Percentiles rank a stretch among this genome's conserved stretches.
Conservation (phyloP, 345 rosid species). For the Dipteronia dyeriana region DNA sequence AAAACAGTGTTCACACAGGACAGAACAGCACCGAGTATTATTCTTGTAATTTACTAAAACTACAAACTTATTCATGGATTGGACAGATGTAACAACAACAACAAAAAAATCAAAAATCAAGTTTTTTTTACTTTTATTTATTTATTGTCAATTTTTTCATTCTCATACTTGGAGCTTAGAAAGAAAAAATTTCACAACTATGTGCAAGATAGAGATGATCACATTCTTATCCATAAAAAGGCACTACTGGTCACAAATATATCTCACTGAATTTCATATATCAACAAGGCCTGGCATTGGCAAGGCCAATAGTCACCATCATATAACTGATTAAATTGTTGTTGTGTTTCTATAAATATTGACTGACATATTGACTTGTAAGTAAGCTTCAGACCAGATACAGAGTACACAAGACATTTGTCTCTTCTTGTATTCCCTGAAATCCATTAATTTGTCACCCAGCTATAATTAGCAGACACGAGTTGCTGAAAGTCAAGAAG, state of each 20-base stretch:
- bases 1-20: not conserved
- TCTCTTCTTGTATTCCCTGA: not conserved
- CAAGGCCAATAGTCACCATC: not conserved
- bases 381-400: not conserved
- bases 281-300: not conserved
- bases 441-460: not conserved
- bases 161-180: not conserved
- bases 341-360: not conserved
- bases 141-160: not conserved
- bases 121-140: not conserved
- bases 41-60: not conserved
- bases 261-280: not conserved
- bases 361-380: not conserved
- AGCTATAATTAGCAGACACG: not conserved
- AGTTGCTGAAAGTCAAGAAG: not conserved
- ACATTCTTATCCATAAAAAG: not conserved
- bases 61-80: not conserved
- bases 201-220: not conserved
- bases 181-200: not conserved
- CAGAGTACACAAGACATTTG: not conserved
- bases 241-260: not conserved
- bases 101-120: not conserved
- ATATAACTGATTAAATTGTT: not conserved
- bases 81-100: conserved; percentile 1
- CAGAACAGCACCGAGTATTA: not conserved